These are phyloP conservation scores for Rhizopogon salebrosus DNA, from an alignment of 768 basidiomycete species.

Conservation along the genomic window DNA sequence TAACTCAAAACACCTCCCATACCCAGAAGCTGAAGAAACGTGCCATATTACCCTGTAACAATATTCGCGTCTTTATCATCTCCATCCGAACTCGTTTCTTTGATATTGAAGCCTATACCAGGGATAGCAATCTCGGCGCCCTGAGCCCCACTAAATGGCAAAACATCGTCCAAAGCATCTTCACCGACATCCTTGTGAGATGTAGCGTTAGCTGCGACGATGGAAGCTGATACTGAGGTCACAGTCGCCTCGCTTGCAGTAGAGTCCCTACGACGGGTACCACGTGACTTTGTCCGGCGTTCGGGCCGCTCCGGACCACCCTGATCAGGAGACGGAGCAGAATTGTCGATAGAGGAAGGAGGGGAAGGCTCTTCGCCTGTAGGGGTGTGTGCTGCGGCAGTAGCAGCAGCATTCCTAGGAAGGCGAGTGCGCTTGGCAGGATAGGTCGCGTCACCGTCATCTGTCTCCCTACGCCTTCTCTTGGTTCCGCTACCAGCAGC, in stretches of 20 bases:
- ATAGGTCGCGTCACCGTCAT: slow-evolving; percentile 63
- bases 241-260: slow-evolving; percentile 45
- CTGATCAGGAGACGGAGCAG: slow-evolving; percentile 20
- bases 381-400: slow-evolving; percentile 15
- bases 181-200: slow-evolving; percentile 10
- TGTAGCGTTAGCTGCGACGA: slow-evolving; percentile 19
- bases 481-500: slow-evolving; percentile 39
- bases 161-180: slow-evolving; percentile 14
- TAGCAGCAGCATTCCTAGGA: slow-evolving; percentile 34
- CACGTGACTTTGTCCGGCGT: slow-evolving; percentile 45
- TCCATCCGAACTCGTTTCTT: background rate
- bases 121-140: background rate
- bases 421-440: slow-evolving; percentile 64
- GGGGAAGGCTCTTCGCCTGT: slow-evolving; percentile 40
- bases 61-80: background rate
- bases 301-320: slow-evolving; percentile 32
- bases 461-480: slow-evolving; percentile 53
- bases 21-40: background rate
- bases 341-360: slow-evolving; percentile 25
- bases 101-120: background rate
- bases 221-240: slow-evolving; percentile 30
- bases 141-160: background rate
- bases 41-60: background rate
- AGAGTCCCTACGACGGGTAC: slow-evolving; percentile 39
- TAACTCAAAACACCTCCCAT: background rate